Base-by-base conservation (phyloP, 2,329 filamentous ascomycete genomes). In the Pestalotiopsis sp. region DNA sequence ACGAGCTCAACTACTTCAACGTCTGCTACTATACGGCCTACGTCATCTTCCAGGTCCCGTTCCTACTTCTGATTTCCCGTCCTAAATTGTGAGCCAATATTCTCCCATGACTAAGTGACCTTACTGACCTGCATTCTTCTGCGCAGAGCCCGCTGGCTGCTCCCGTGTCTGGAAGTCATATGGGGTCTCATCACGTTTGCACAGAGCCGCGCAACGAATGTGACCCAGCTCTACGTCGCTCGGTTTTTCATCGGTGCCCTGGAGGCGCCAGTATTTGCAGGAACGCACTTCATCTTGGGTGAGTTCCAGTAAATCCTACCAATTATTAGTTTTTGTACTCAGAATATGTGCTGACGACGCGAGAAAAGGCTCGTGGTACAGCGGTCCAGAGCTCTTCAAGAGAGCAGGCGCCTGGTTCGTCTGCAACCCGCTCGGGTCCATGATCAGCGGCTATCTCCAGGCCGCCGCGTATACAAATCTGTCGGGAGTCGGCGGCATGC, bases 1-100 rank as follows among this genome's bases (percentile, higher is more conserved):
- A 82, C 67, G 75, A 83, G 65, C 75, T 82, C 5, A 80, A 81
- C 69, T 78, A 81, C 41, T 79, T 83, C 65, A 82, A 82, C 56
- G 76, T 81, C 4, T 80, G 78, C 68, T 83, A 81, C 74, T 82
- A 78, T n/a, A 77, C 77, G 9, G 77, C 78, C 13, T 80, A 80
- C 68, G 78, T 80, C 7, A 67, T 81, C n/a, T 79, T 79, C 76
- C 63, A 70, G 75, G 70, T 79, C 2, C 78, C 77, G 0, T 76
- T 77, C 1, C 65, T 79, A 67, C 67, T 79, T n/a, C 71, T 79
- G 11, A 74, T 79, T 69, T 77, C 76, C 0, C 70, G 77, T 23
- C 77, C 78, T 6, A 72, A 70, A 58, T 68, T 79, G 73, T 76
- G 62, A 70, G 75, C 27, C 27, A 31, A 1, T 31, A 31, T 7